phyloP scores from a whole-genome alignment of 176 grass and related monocot genomes.

The Melocanna baccifera region DNA sequence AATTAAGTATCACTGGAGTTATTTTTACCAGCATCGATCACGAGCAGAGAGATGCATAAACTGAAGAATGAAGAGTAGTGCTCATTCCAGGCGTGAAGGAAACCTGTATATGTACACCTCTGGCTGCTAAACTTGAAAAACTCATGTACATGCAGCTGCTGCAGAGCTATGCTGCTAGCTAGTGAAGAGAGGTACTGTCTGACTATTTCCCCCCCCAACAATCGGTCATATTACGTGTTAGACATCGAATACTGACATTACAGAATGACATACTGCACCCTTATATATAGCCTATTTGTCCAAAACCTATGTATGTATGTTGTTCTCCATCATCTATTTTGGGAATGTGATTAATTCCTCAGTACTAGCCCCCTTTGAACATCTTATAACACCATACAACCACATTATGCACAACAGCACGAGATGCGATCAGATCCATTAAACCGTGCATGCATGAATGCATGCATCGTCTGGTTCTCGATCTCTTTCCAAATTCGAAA shows the following conservation, averaged over 20 bases:
- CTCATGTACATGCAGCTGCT: background rate
- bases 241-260: background rate
- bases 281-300: background rate
- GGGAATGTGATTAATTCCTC: background rate
- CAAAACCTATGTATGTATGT: background rate
- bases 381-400: background rate
- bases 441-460: background rate
- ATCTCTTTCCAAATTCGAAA: background rate
- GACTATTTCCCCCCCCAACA: background rate
- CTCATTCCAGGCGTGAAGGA: background rate
- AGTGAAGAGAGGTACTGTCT: background rate
- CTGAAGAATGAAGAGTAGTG: background rate
- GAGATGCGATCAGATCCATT: background rate
- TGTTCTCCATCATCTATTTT: background rate
- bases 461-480: too few species aligned
- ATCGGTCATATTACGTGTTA: background rate
- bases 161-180: background rate
- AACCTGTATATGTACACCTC: background rate
- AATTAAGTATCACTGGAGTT: background rate
- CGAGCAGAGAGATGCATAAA: background rate
- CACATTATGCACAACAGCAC: background rate
- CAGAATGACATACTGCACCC: background rate
- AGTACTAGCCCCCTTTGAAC: background rate
- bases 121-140: background rate
- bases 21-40: background rate